Base-by-base conservation (phyloP, 179 eudicot species). In the Beta corolliflora region DNA sequence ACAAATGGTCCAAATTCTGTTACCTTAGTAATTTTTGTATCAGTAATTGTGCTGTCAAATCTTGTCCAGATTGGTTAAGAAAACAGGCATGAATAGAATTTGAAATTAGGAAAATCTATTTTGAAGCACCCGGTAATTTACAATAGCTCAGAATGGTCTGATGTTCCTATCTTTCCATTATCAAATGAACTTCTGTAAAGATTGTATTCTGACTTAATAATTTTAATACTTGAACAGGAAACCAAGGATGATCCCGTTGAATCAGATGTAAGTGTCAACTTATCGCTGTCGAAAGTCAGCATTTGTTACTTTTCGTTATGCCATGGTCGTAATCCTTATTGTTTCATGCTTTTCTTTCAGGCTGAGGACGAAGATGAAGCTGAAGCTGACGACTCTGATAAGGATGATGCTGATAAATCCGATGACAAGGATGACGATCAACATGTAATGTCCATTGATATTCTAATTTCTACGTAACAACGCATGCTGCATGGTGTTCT, bases 201-300 rank as follows among this genome's bases (percentile, higher is more conserved):
- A 48, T 19, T 18, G 44, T 18, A 6, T 81, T 75, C 58, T 76
- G 63, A 81, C 74, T 79, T 21, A 16, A n/a, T n/a, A n/a, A 72
- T 36, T 67, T 82, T 55, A 45, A 73, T 73, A 21, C 63, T 69
- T 81, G 45, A 19, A 76, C 90, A 93, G 95, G 96, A 92, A 87
- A 31, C 91, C 9, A 93, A 91, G 90, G 89, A 85, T 70, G 91
- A 91, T 25, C 97, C 95, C 3, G 86, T 46, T 66, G 92, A 92
- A 45, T 92, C 97, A 71, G 98, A 94, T 87, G 98, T 94, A 89
- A 91, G 98, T 76, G 52, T 31, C 68, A 5, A 18, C 44, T 18
- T 16, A 41, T 80, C 18, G 53, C 44, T 64, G 19, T 19, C 3
- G 2, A 48, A 68, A 10, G 9, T 15, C n/a, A 0, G 29, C 65